Evolutionary conservation across 1,284 basidiomycete species (phyloP).

Genomic region (Trichosporon sp.): DNA sequence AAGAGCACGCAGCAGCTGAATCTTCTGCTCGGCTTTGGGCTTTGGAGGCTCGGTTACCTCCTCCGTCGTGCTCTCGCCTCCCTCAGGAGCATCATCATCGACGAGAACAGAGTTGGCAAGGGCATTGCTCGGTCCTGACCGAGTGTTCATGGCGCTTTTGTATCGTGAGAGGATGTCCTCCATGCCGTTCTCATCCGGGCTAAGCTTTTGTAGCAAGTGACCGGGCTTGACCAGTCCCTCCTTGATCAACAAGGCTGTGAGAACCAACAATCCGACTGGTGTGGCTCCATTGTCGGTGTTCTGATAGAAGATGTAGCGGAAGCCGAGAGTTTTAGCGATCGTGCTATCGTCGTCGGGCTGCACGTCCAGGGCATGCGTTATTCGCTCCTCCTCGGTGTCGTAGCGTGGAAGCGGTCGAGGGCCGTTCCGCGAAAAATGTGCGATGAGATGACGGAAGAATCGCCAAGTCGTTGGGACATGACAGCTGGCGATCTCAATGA

Average conservation of each 20-base stretch:
- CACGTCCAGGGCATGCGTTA: conserved; percentile 45
- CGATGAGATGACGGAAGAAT: conserved; percentile 86
- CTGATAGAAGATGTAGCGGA: conserved; percentile 88
- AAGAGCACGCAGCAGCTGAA: conserved; percentile 71
- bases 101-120: conserved; percentile 85
- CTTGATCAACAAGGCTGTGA: conserved; percentile 80
- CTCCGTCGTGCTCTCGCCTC: conserved; percentile 22
- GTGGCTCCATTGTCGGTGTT: conserved; percentile 54
- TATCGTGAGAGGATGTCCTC: conserved; percentile 63
- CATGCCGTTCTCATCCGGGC: conserved; percentile 71
- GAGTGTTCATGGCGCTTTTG: conserved; percentile 58
- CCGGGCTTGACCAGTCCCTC: conserved; percentile 78
- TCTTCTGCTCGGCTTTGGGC: conserved; percentile 66
- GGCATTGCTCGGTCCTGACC: conserved; percentile 66
- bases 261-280: conserved; percentile 69
- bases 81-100: conserved; percentile 53
- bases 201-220: conserved; percentile 65
- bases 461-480: conserved; percentile 76
- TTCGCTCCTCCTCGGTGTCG: conserved; percentile 38
- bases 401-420: not conserved
- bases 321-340: conserved; percentile 85
- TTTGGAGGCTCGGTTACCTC: conserved; percentile 44
- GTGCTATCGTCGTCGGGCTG: conserved; percentile 54
- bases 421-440: not conserved
- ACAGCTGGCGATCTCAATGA: conserved; percentile 81